Conservation (phyloP, 257 asterid genomes). For the Jaltomata sinuosa region DNA sequence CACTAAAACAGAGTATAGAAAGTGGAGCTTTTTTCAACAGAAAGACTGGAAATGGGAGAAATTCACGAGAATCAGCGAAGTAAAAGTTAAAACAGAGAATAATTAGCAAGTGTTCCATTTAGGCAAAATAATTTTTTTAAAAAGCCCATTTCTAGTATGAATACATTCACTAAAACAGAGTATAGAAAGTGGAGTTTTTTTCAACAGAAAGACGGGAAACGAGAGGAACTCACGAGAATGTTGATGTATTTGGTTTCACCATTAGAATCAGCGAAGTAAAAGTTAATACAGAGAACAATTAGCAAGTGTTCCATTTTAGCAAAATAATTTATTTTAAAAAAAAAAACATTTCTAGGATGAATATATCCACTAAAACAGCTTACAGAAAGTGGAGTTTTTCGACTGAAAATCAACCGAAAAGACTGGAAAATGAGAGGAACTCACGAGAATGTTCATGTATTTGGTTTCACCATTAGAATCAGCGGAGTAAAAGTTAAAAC, state of each 20-base stretch:
- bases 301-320: neutral
- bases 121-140: neutral
- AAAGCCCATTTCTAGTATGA: neutral
- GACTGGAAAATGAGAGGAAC: neutral
- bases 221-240: slow-evolving; percentile 48
- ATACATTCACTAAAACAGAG: neutral
- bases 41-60: neutral
- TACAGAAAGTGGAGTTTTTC: neutral
- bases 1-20: neutral
- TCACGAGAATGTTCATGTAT: slow-evolving; percentile 66
- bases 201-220: too few relatives aligned
- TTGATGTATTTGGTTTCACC: slow-evolving; percentile 72
- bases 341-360: neutral
- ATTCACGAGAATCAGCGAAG: too few relatives aligned
- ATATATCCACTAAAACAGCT: neutral
- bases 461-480: slow-evolving; percentile 66
- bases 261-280: slow-evolving; percentile 50
- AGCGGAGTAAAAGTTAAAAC: slow-evolving; percentile 31
- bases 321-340: too few relatives aligned
- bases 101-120: neutral
- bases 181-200: neutral
- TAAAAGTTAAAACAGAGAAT: neutral
- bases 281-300: neutral
- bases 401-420: too few relatives aligned
- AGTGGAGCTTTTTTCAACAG: neutral